Base-by-base conservation (phyloP, 257 asterid genomes). In the Jacaranda copaia region DNA sequence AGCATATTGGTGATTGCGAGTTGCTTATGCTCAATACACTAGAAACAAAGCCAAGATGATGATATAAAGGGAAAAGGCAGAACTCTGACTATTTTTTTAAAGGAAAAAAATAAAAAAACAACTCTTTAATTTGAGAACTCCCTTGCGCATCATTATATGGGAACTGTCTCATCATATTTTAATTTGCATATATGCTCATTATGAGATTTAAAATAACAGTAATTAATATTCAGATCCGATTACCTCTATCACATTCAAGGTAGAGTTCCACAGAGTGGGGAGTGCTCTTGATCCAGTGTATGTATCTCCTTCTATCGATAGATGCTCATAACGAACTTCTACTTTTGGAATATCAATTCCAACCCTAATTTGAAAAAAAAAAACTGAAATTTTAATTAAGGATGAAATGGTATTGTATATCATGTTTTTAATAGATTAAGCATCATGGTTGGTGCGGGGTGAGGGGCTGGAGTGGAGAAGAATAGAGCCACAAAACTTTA, bases 241-340 rank as follows among this genome's bases (percentile, higher is more conserved):
- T 76, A 92, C 98, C 98, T 94, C 99, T 35, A 94, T 9, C 73
- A 75, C 49, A 85, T 94, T 94, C 75, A 92, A 70, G n/a, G 90
- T 72, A 35, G 98, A 76, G 84, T 95, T 95, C 70, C 82, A 78
- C 77, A 95, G 83, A 71, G 99, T 93, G 5, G 98, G 99, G 71
- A 95, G 90, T 8, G 98, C 98, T 88, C 99, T 85, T 14, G 98
- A 89, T 76, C 97, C 99, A 56, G 65, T 82, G 79, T 82, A 81
- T 39, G 92, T 83, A 73, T 95, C 99, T 75, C 98, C 97, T 51
- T 91, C 98, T 36, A 93, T 38, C 3, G 90, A 85, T 62, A 95
- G 72, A 87, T 85, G 85, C 87, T 89, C 94, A 57, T 32, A 95
- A 4, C 99, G 91, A 68, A 95, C 97, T 82, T 95, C 99, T 5